Evolutionary conservation across 257 asterid genomes (phyloP).

Genomic region (Plectranthus barbatus): DNA sequence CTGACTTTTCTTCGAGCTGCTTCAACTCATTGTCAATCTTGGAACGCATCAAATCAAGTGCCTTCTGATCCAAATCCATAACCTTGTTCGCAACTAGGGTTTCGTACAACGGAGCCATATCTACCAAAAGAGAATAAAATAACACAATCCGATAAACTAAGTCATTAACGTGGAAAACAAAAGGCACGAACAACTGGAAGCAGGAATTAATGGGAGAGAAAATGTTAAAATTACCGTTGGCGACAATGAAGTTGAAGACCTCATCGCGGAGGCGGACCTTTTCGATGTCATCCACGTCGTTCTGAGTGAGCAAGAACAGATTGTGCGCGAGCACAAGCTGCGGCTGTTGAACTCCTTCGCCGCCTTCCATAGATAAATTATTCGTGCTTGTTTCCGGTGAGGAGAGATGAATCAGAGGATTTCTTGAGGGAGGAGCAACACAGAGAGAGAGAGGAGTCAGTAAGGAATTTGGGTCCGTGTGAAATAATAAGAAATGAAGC

Average conservation of each 20-base stretch:
- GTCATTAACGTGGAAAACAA: not conserved
- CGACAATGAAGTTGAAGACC: slow-evolving; percentile 54
- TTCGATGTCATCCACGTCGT: slow-evolving; percentile 84
- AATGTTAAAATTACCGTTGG: slow-evolving; percentile 45
- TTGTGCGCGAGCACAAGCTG: slow-evolving; percentile 79
- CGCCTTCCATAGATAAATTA: slow-evolving; percentile 48
- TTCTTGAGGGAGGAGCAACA: slow-evolving; percentile 29
- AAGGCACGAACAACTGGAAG: not conserved
- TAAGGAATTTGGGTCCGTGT: not conserved
- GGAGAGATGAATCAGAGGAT: not conserved
- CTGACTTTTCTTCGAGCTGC: slow-evolving; percentile 74
- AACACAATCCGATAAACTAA: not conserved
- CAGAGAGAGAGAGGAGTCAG: not conserved
- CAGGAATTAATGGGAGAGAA: not conserved
- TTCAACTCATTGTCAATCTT: slow-evolving; percentile 60
- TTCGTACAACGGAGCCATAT: slow-evolving; percentile 80
- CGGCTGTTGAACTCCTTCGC: slow-evolving; percentile 75
- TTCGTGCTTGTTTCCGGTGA: not conserved
- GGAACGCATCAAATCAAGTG: slow-evolving; percentile 60
- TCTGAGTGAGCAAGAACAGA: slow-evolving; percentile 58
- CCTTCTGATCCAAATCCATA: slow-evolving; percentile 57
- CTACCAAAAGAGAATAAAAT: slow-evolving; percentile 20
- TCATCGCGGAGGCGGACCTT: slow-evolving; percentile 89
- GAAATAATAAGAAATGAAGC: not conserved
- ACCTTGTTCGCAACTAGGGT: slow-evolving; percentile 55